Percentiles rank a stretch among this genome's conserved stretches.
Evolutionary conservation across 164 flowering plant genomes (phyloP).

Genomic region (grape (Vitis vinifera)): DNA sequence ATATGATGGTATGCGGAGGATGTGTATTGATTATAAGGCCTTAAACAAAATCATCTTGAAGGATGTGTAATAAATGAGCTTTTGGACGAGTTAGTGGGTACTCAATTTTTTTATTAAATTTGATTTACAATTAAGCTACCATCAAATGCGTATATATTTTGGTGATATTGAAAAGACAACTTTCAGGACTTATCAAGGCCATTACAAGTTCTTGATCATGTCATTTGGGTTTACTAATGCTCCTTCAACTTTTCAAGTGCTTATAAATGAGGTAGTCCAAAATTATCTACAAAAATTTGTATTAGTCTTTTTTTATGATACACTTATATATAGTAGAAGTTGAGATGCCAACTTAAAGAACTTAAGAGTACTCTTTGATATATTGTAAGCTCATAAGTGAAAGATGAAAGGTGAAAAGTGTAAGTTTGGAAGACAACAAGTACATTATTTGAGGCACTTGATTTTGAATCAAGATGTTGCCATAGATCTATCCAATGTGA

Average conservation of each 20-base stretch:
- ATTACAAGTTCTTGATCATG: background rate
- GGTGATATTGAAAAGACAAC: constrained; percentile 2
- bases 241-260: no score
- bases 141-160: background rate
- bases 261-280: no score
- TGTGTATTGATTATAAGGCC: constrained; percentile 7
- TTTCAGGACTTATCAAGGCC: background rate
- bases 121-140: background rate
- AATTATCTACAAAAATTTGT: no score
- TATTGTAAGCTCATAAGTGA: background rate
- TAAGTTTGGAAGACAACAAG: background rate
- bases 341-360: background rate
- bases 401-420: background rate
- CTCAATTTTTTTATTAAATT: background rate
- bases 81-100: constrained; percentile 3
- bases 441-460: background rate
- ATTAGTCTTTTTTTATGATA: background rate
- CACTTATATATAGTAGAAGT: background rate
- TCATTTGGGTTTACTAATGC: no score
- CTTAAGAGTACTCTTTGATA: background rate
- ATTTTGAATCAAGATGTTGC: background rate
- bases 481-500: background rate
- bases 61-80: constrained; percentile 4
- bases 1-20: no score
- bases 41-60: background rate